Base-by-base conservation (phyloP, 164 flowering plant genomes). In the Umbellularia californica region DNA sequence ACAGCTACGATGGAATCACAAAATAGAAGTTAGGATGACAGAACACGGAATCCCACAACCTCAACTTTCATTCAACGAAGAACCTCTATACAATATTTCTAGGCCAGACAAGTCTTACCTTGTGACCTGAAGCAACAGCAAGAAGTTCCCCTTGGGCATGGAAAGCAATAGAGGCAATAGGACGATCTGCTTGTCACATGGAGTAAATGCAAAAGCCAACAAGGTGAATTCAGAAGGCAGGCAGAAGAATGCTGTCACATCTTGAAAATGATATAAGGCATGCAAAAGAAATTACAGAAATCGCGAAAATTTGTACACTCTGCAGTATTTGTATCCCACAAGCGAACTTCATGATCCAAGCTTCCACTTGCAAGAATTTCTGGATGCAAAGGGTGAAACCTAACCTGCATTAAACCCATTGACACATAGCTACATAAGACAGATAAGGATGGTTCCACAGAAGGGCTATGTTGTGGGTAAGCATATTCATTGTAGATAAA, bases 81-180 rank as follows among this genome's bases (percentile, higher is more conserved):
- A 63, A 72, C 12, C 20, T 58, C 47, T 35, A 20, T 71, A 50
- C 22, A 60, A 76, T 22, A 11, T 41, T 76, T 19, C 65, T 19
- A 22, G 24, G 50, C n/a, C 14, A 55, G 52, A 33, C 75, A 60
- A 28, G 27, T 63, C 77, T 78, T 64, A 95, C 99, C 98, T 95
- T 95, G 84, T 93, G 98, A 30, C 99, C 98, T n/a, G 98, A 92
- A 62, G 99, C 99, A 41, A 95, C 97, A 68, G 98, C 99, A 76
- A 95, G 89, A 75, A 92, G 79, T 58, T 93, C 97, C 58, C 98
- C 99, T 74, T 84, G 87, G 73, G 97, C 96, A 87, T 95, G 98
- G 83, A 95, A 95, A 74, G 99, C 99, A 76, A 95, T 87, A 14
- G 99, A 95, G 72, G 99, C 97, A 80, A 95, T 95, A 62, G 99